phyloP scores from a whole-genome alignment of 768 basidiomycete genomes.

The Boletus vermiculosoides region DNA sequence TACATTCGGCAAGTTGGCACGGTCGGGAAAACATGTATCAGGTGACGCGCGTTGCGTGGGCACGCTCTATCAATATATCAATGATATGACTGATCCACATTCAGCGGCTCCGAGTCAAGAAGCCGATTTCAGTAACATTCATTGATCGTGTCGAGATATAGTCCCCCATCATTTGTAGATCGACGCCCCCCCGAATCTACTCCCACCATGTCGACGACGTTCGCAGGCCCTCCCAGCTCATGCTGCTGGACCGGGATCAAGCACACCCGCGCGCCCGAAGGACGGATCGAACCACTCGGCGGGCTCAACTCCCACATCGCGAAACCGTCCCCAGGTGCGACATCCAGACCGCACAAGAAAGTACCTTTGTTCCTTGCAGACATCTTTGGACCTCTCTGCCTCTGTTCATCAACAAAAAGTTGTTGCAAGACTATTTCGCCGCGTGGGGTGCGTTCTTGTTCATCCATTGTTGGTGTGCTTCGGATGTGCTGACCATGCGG shows the following conservation, averaged over 20 bases:
- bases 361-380: constrained; percentile 45
- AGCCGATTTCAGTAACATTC: no score
- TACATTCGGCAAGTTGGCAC: no score
- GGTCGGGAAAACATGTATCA: no score
- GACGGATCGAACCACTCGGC: constrained; percentile 43
- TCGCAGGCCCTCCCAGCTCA: constrained; percentile 45
- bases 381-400: constrained; percentile 45
- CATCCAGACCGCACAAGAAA: constrained; percentile 32
- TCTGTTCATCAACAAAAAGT: constrained; percentile 51
- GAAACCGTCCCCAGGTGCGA: constrained; percentile 36
- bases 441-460: constrained; percentile 43
- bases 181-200: neutral
- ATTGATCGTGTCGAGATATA: neutral
- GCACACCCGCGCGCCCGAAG: constrained; percentile 48
- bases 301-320: constrained; percentile 54
- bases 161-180: neutral
- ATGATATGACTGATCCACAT: no score
- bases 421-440: constrained; percentile 63
- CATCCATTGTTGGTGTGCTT: neutral
- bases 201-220: constrained; percentile 20
- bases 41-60: no score
- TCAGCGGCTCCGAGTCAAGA: no score
- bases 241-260: constrained; percentile 50
- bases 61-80: no score
- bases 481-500: neutral